Evolutionary conservation across 345 rosid genomes (phyloP).

Genomic region (Clausena lansium): DNA sequence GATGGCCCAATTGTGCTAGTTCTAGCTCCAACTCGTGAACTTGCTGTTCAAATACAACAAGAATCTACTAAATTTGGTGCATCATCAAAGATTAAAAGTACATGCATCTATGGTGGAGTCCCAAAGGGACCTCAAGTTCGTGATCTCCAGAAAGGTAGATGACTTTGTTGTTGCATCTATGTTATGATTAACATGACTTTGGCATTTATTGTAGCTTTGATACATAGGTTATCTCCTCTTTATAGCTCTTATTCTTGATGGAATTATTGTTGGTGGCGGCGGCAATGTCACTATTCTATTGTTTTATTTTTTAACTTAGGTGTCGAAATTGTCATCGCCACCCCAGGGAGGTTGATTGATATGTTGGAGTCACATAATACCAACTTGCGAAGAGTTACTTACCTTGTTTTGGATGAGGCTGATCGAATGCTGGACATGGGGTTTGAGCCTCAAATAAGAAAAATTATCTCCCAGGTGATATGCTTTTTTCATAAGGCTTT

Average conservation of each 20-base stretch:
- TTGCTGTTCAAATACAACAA: slow-evolving; percentile 99
- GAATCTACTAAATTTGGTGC: slow-evolving; percentile 96
- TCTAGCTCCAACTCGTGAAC: slow-evolving; percentile 98
- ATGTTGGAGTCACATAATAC: slow-evolving; percentile 97
- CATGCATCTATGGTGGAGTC: slow-evolving; percentile 98
- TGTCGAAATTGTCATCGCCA: slow-evolving; percentile 97
- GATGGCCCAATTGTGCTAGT: slow-evolving; percentile 98
- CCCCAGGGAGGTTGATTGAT: slow-evolving; percentile 98
- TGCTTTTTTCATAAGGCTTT: neutral
- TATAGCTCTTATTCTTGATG: slow-evolving; percentile 6
- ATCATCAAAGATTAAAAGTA: slow-evolving; percentile 86
- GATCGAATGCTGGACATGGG: slow-evolving; percentile 99
- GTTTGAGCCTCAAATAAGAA: slow-evolving; percentile 93
- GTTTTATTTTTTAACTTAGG: slow-evolving; percentile 38
- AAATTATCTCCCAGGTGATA: slow-evolving; percentile 81
- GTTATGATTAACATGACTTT: slow-evolving; percentile 21
- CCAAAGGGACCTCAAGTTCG: slow-evolving; percentile 99
- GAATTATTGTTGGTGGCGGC: slow-evolving; percentile 2
- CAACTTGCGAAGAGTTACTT: slow-evolving; percentile 90
- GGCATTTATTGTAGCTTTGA: slow-evolving; percentile 9
- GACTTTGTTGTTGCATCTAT: slow-evolving; percentile 35
- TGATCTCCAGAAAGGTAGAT: slow-evolving; percentile 97
- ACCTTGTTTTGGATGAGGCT: slow-evolving; percentile 97
- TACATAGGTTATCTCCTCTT: slow-evolving; percentile 3
- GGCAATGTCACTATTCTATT: neutral